phyloP scores from a whole-genome alignment of 2,329 filamentous ascomycete species.

The Tolypocladium guangdongense region DNA sequence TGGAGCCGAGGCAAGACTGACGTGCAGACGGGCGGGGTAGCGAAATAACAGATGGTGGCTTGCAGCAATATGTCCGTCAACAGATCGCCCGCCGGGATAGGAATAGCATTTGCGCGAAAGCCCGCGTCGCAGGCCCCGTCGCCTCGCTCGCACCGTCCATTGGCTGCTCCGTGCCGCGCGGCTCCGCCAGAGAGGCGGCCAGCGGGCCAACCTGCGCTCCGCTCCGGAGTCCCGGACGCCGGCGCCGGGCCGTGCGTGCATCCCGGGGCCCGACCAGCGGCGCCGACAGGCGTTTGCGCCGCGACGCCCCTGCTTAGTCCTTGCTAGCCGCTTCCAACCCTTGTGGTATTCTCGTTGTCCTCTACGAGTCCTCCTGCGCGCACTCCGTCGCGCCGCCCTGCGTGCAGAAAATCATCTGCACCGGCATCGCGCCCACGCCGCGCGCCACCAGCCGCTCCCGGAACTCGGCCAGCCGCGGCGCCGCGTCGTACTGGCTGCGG shows the following conservation, averaged over 20 bases:
- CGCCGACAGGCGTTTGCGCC: too few species aligned
- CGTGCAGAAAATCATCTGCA: slow-evolving; percentile 14
- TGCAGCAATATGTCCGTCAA: too few species aligned
- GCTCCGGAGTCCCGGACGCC: too few species aligned
- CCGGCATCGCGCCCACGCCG: slow-evolving; percentile 40
- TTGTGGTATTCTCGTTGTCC: too few species aligned
- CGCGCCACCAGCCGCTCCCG: slow-evolving; percentile 62
- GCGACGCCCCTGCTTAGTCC: too few species aligned
- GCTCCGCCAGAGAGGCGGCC: neutral
- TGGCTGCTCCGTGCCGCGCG: neutral
- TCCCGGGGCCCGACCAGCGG: neutral
- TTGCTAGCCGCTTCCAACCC: too few species aligned
- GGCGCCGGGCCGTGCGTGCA: too few species aligned
- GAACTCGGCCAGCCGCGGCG: slow-evolving; percentile 61
- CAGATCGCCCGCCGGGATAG: neutral
- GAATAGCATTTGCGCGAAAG: neutral
- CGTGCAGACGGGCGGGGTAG: too few species aligned
- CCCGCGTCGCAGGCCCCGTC: too few species aligned
- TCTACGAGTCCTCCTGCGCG: too few species aligned
- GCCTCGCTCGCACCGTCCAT: too few species aligned
- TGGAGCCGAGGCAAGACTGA: neutral
- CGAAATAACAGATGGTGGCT: too few species aligned
- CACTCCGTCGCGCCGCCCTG: slow-evolving; percentile 17
- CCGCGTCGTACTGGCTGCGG: slow-evolving; percentile 58
- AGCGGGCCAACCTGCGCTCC: neutral